Evolutionary conservation across 176 grass and related monocot genomes (phyloP).

Genomic region (Ananas comosus): DNA sequence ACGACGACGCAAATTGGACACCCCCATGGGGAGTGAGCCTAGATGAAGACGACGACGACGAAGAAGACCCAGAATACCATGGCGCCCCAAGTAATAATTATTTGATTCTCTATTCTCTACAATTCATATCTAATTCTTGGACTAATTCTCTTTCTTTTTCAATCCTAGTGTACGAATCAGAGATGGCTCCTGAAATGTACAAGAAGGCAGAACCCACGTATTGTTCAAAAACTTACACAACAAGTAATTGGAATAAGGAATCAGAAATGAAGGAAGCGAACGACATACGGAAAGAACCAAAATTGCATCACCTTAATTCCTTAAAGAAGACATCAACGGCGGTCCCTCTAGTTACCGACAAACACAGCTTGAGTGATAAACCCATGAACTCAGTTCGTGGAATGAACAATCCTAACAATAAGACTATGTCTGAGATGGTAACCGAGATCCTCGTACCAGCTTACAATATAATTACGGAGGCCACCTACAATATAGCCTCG

Average conservation of each 20-base stretch:
- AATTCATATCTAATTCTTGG: neutral
- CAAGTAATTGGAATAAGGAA: neutral
- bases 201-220: neutral
- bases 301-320: neutral
- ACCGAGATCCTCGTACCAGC: slow-evolving; percentile 6
- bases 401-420: neutral
- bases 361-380: neutral
- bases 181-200: slow-evolving; percentile 5
- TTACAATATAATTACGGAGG: neutral
- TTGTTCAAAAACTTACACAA: neutral
- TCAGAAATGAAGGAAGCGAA: slow-evolving; percentile 2
- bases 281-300: neutral
- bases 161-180: neutral
- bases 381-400: neutral
- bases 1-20: neutral
- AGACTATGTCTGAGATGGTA: neutral
- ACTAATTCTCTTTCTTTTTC: neutral
- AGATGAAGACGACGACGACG: slow-evolving; percentile 1
- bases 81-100: slow-evolving; percentile 8
- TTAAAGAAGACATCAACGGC: neutral
- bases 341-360: neutral
- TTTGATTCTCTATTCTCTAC: neutral
- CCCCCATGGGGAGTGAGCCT: neutral
- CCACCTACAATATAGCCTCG: neutral
- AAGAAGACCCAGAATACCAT: slow-evolving; percentile 5